These are phyloP conservation scores for Avena insularis DNA, from an alignment of 176 grass and related monocot species.

Conservation along the genomic window DNA sequence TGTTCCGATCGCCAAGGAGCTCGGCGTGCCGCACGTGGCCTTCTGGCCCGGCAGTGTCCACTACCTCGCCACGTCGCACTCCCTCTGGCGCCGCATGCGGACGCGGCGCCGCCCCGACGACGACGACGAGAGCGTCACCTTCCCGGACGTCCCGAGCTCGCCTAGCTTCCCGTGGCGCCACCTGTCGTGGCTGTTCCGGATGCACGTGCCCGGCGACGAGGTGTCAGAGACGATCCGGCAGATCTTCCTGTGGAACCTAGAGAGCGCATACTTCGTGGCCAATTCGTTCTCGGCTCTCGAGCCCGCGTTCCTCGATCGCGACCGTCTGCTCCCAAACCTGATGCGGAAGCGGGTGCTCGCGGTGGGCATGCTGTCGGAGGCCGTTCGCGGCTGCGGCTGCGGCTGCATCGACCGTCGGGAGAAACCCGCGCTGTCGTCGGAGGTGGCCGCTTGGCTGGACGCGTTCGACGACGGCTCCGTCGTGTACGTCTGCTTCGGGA, in stretches of 20 bases:
- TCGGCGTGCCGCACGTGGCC: constrained; percentile 57
- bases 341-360: constrained; percentile 44
- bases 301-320: constrained; percentile 39
- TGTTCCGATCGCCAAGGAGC: constrained; percentile 50
- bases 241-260: constrained; percentile 59
- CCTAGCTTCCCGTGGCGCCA: not conserved
- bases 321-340: constrained; percentile 49
- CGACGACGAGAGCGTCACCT: not conserved
- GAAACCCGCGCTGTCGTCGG: not conserved
- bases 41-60: constrained; percentile 42
- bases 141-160: not conserved
- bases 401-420: constrained; percentile 27
- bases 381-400: not conserved
- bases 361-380: constrained; percentile 54
- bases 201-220: constrained; percentile 27
- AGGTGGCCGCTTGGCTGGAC: constrained; percentile 58
- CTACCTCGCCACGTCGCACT: constrained; percentile 15
- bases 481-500: constrained; percentile 70
- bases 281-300: constrained; percentile 64
- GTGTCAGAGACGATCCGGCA: constrained; percentile 58
- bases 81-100: constrained; percentile 14
- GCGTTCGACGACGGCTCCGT: constrained; percentile 47
- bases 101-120: not conserved
- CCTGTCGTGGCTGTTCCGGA: not conserved
- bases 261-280: constrained; percentile 50